phyloP scores from a whole-genome alignment of 1,284 basidiomycete species.

The Tilletia setariae region DNA sequence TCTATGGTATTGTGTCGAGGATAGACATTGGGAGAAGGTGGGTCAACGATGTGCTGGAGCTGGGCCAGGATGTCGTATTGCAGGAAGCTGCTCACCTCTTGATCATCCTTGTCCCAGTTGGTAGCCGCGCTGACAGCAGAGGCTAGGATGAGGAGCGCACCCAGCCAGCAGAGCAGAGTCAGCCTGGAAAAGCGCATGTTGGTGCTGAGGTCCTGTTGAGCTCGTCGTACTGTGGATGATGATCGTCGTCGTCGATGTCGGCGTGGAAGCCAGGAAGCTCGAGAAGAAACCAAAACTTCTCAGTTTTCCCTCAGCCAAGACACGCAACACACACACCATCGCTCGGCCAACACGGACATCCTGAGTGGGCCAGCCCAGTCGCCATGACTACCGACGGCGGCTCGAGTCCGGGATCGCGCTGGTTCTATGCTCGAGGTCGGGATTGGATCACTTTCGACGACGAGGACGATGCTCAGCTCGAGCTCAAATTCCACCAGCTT shows the following conservation, averaged over 20 bases:
- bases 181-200: conserved; percentile 15
- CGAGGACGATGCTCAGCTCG: conserved; percentile 39
- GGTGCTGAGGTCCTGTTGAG: too few species aligned
- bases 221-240: too few species aligned
- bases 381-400: not conserved
- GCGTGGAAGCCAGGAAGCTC: too few species aligned
- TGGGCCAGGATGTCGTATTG: too few species aligned
- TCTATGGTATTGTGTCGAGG: conserved; percentile 21
- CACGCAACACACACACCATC: too few species aligned
- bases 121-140: conserved; percentile 23
- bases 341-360: too few species aligned
- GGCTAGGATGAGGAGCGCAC: conserved; percentile 19
- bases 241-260: too few species aligned
- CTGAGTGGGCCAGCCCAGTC: too few species aligned
- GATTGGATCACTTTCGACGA: conserved; percentile 44
- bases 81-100: conserved; percentile 33
- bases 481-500: conserved; percentile 33
- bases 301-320: too few species aligned
- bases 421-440: conserved; percentile 47
- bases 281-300: too few species aligned
- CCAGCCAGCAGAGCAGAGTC: conserved; percentile 19
- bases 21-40: not conserved
- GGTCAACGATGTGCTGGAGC: not conserved
- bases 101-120: conserved; percentile 44
- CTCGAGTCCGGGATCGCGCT: conserved; percentile 21